Evolutionary conservation across 148 eudicot genomes (phyloP), one percentile per base, ranked within the genome.

Genomic region (Gaultheria prostrata): DNA sequence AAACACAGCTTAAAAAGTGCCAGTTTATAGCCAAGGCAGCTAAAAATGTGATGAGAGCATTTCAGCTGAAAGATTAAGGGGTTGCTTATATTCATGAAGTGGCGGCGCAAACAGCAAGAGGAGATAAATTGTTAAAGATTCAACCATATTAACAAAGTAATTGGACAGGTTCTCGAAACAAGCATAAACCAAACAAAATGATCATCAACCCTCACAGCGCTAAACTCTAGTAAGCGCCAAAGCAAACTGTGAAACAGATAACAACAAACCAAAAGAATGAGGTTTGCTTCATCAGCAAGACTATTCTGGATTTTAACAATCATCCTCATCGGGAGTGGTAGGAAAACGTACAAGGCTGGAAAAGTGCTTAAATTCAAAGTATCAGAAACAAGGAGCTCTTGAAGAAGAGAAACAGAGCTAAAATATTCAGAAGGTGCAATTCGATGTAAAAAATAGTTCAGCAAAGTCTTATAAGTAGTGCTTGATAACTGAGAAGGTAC

Each of bases 1-100:
- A 67, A 28, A 67, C 35, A 67, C 39, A 28, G 35, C 72, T 67
- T 67, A 35, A 67, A 67, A 63, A 67, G 72, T 67, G 72, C 72
- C 72, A 67, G 32, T 33, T 17, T 39, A 7, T 0, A 33, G 1
- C 13, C 13, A 39, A 72, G 24, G 48, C n/a, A 20, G 76, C 49
- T 0, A 72, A 72, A 72, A 72, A 17, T 72, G 76, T 39, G 18
- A 12, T 0, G 24, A 35, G 24, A 72, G 24, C 24, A 72, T 72
- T 35, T 72, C 39, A 30, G 3, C 33, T 18, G 18, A 8, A 63
- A 63, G 15, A 17, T 6, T 3, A 15, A 8, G 2, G 49, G 20
- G 77, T 43, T 6, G 72, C 14, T 45, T 15, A 39, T 20, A 74
- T 76, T n/a, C 33, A 26, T 48, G 10, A 18, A n/a, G 79, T 46